Evolutionary conservation across 108 stramenopile genomes (phyloP).

Genomic region (Poteriospumella lacustris): DNA sequence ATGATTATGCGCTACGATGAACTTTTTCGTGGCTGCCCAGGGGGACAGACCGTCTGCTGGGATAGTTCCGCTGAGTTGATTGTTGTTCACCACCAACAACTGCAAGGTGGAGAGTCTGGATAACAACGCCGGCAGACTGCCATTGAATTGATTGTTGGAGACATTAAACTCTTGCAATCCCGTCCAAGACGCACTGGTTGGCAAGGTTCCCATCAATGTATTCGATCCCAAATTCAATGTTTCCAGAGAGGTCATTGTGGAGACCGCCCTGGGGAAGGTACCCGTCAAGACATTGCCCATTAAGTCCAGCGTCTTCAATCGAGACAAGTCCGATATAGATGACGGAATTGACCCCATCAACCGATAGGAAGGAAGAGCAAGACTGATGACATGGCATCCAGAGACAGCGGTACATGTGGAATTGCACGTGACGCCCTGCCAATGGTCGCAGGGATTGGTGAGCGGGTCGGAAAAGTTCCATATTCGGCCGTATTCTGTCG

Average conservation of each 20-base stretch:
- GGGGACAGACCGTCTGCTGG: too few relatives aligned
- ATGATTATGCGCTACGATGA: too few relatives aligned
- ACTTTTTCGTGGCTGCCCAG: too few relatives aligned
- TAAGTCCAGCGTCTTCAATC: slow-evolving; percentile 30
- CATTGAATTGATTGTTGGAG: slow-evolving; percentile 29
- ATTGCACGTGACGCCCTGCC: too few relatives aligned
- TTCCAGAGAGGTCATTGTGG: not conserved
- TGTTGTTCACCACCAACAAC: too few relatives aligned
- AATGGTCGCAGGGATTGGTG: too few relatives aligned
- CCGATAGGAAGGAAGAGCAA: too few relatives aligned
- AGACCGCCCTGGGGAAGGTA: not conserved
- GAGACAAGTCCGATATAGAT: not conserved
- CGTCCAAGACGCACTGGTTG: not conserved
- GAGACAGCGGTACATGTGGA: too few relatives aligned
- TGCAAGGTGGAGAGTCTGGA: slow-evolving; percentile 26
- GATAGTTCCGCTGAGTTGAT: too few relatives aligned
- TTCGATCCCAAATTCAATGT: not conserved
- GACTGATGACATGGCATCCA: too few relatives aligned
- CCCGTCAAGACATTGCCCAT: slow-evolving; percentile 32
- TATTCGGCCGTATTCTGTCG: too few relatives aligned
- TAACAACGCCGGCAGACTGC: slow-evolving; percentile 21
- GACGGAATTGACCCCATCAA: slow-evolving; percentile 18
- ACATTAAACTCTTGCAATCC: slow-evolving; percentile 29
- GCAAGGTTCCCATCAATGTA: slow-evolving; percentile 9
- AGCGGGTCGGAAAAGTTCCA: too few relatives aligned